These are phyloP conservation scores for Mycena floridula DNA, from an alignment of 768 basidiomycete species.

Conservation along the genomic window DNA sequence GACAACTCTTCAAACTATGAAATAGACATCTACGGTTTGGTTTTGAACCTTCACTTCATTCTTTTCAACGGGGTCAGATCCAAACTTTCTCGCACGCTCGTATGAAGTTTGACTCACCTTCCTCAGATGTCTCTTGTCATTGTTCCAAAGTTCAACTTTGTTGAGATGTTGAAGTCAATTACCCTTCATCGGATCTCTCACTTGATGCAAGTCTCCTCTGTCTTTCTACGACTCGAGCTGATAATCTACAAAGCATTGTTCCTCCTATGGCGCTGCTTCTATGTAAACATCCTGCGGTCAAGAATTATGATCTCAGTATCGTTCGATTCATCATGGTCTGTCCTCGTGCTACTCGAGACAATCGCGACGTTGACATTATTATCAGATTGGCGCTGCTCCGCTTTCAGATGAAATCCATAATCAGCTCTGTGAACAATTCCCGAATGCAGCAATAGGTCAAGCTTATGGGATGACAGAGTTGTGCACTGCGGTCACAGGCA, in stretches of 20 bases:
- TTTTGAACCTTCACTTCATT: conserved; percentile 48
- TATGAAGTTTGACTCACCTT: background rate
- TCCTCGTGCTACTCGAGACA: no score
- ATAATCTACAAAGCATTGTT: conserved; percentile 33
- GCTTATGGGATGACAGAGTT: no score
- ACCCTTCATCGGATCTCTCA: conserved; percentile 50
- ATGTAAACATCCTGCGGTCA: conserved; percentile 50
- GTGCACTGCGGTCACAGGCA: no score
- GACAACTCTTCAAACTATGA: background rate
- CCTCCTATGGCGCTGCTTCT: conserved; percentile 53
- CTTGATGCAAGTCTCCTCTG: conserved; percentile 30
- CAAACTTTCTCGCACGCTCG: background rate
- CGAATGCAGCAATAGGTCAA: conserved; percentile 50
- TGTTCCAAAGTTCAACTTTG: conserved; percentile 57
- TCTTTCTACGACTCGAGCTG: background rate
- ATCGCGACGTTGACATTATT: no score
- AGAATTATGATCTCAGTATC: conserved; percentile 41
- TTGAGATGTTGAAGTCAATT: conserved; percentile 57
- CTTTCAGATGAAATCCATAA: conserved; percentile 47
- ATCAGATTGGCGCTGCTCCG: conserved; percentile 56
- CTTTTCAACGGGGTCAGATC: conserved; percentile 49
- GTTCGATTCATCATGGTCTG: conserved; percentile 45
- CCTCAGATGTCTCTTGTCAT: conserved; percentile 47
- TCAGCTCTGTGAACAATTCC: conserved; percentile 43
- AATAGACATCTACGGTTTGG: conserved; percentile 60